Evolutionary conservation across 176 grass and related monocot genomes (phyloP).

Genomic region (Ampelocalamus luodianensis): DNA sequence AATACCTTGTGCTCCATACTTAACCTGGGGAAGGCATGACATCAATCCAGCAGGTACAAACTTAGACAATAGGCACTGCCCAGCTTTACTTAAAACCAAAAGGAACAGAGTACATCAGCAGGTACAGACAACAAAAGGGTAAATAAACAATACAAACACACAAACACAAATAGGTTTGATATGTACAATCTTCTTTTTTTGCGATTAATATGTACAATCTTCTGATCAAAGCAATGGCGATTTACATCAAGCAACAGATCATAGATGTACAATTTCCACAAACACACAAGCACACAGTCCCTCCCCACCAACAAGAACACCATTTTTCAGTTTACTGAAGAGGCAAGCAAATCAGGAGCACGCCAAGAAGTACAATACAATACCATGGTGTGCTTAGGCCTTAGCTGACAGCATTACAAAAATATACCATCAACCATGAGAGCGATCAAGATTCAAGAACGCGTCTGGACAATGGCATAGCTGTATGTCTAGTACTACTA

Average conservation of each 20-base stretch:
- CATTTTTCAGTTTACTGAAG: neutral
- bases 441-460: neutral
- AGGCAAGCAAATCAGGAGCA: neutral
- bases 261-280: neutral
- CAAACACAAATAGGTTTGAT: neutral
- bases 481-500: neutral
- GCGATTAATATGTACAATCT: neutral
- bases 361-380: neutral
- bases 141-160: neutral
- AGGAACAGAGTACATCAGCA: neutral
- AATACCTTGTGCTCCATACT: slow-evolving; percentile 19
- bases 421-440: neutral
- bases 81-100: neutral
- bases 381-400: neutral
- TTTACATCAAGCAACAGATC: neutral
- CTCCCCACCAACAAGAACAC: neutral
- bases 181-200: neutral
- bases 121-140: neutral
- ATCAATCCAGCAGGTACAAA: neutral
- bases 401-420: neutral
- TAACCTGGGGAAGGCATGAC: neutral
- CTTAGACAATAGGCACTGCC: neutral
- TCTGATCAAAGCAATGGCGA: neutral
- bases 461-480: neutral
- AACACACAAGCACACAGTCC: neutral